Base-by-base conservation (phyloP, 2,329 filamentous ascomycete genomes). In the Trichoderma atroviride region DNA sequence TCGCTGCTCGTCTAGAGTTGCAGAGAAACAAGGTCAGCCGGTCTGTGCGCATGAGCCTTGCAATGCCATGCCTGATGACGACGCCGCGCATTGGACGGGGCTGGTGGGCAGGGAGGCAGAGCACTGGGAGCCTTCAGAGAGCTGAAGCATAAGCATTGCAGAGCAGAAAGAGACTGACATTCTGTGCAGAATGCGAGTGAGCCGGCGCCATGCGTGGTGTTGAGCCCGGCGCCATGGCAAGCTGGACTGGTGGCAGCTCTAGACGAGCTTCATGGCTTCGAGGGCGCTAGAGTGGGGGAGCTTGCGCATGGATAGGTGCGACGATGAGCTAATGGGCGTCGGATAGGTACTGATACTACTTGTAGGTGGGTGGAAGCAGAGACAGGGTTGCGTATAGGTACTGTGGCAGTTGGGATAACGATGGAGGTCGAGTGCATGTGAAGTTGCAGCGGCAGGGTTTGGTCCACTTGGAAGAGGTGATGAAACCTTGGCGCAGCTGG, bases 21-120 rank as follows among this genome's bases (percentile, higher is more conserved):
- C 27, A 55, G n/a, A 40, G 29, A 27, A 55, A 29, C 35, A 59
- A 37, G 55, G 64, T 67, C 55, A 67, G 64, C 64, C 40, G 55
- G 64, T 59, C 64, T 52, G 64, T 67, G 64, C 64, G 40, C 55
- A 29, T 64, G 61, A 43, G 61, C 50, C 47, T 40, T 40, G 47
- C 47, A 24, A 24, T 50, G 40, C 16, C 40, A 43, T 43, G 40
- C 40, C 19, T 43, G 19, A 64, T 43, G 22, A 59, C 14, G 29
- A 31, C 47, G 22, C 24, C 55, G 55, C 7, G 60, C 47, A 14
- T 64, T 56, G 55, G 52, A 50, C 5, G n/a, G 50, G 31, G 61
- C 57, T 29, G 22, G 10, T 24, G 47, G 31, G 1, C n/a, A 29
- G 52, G 31, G 14, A 50, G 47, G 33, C 11, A 35, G 47, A n/a